These are phyloP conservation scores for Globisporangium alternatum DNA, from an alignment of 352 stramenopile species.

Conservation along the genomic window DNA sequence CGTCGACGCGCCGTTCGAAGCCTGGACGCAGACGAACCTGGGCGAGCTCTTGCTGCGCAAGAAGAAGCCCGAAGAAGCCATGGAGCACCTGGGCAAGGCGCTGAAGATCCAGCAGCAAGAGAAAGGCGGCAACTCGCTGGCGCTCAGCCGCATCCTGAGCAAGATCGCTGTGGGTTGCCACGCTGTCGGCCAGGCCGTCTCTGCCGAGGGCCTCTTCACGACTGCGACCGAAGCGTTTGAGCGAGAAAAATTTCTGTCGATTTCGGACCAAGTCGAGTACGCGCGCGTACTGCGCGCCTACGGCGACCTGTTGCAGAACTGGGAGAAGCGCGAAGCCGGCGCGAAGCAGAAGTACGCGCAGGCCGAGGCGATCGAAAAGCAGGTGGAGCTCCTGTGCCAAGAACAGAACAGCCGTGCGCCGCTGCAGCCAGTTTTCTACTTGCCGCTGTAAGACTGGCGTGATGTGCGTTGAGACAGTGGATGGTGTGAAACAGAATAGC, in stretches of 20 bases:
- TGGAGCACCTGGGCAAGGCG: slow-evolving; percentile 68
- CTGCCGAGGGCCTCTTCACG: slow-evolving; percentile 67
- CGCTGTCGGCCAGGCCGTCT: slow-evolving; percentile 59
- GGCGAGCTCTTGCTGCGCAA: slow-evolving; percentile 59
- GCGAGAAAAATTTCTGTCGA: slow-evolving; percentile 48
- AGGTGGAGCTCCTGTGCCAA: slow-evolving; percentile 29
- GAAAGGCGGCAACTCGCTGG: slow-evolving; percentile 46
- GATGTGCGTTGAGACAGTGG: too few relatives aligned
- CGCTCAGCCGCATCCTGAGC: slow-evolving; percentile 59
- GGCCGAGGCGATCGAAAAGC: slow-evolving; percentile 34
- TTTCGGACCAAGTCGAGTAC: slow-evolving; percentile 64
- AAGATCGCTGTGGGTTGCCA: slow-evolving; percentile 71
- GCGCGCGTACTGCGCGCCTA: slow-evolving; percentile 59
- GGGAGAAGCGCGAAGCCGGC: slow-evolving; percentile 52
- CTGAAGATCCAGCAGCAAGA: slow-evolving; percentile 55
- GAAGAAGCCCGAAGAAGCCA: slow-evolving; percentile 59
- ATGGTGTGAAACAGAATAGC: too few relatives aligned
- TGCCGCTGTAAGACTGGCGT: slow-evolving; percentile 30
- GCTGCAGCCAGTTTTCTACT: slow-evolving; percentile 52
- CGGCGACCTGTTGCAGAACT: slow-evolving; percentile 45
- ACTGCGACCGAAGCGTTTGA: slow-evolving; percentile 69
- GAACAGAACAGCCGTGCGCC: slow-evolving; percentile 25
- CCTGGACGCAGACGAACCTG: slow-evolving; percentile 69
- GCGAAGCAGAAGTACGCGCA: slow-evolving; percentile 40
- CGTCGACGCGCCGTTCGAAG: slow-evolving; percentile 57